These are phyloP conservation scores for Aspergillus biplanus DNA, from an alignment of 495 filamentous ascomycete genomes.

Conservation along the genomic window DNA sequence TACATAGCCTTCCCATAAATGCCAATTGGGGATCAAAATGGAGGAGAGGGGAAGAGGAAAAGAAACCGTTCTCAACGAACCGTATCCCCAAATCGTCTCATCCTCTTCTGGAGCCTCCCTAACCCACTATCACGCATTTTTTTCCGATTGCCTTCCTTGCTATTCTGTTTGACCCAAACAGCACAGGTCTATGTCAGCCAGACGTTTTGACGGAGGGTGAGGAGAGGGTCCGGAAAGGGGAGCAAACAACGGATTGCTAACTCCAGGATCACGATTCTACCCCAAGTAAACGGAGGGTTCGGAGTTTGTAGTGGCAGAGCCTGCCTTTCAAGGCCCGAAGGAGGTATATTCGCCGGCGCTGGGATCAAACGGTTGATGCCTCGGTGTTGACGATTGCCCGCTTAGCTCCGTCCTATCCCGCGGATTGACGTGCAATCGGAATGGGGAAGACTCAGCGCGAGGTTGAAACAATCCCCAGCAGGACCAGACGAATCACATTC, in stretches of 20 bases:
- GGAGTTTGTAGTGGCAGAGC: too few species aligned
- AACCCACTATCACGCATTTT: constrained; percentile 46
- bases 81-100: constrained; percentile 48
- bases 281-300: too few species aligned
- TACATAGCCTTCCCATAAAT: too few species aligned
- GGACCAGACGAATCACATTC: neutral
- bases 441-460: neutral
- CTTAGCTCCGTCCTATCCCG: constrained; percentile 6
- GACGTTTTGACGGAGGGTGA: too few species aligned
- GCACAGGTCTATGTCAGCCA: too few species aligned
- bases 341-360: too few species aligned
- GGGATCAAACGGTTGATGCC: too few species aligned
- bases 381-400: neutral
- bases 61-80: constrained; percentile 26
- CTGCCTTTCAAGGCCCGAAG: too few species aligned
- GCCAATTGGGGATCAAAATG: too few species aligned
- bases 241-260: too few species aligned
- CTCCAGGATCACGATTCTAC: too few species aligned
- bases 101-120: constrained; percentile 45
- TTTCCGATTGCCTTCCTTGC: constrained; percentile 6
- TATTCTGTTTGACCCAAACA: neutral
- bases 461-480: constrained; percentile 8
- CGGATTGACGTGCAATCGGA: constrained; percentile 10
- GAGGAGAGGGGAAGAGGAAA: neutral
- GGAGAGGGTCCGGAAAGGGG: too few species aligned